A percentile compares a stretch with the other conserved stretches of the same genome.
phyloP scores from a whole-genome alignment of 2,329 filamentous ascomycete species.

The Paraphaeosphaeria sporulosa region DNA sequence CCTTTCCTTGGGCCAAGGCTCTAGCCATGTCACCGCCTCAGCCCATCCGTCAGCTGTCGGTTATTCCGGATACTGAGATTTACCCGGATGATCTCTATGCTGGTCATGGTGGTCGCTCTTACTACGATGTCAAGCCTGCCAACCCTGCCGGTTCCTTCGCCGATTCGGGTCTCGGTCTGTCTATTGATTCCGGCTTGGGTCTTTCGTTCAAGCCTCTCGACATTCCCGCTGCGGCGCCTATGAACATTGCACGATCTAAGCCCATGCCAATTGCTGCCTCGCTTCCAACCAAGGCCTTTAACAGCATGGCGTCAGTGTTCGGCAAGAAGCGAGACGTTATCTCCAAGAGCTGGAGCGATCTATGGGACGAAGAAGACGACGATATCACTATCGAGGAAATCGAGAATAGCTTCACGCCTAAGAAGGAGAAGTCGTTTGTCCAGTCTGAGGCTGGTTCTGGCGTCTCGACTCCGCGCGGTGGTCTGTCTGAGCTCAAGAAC shows the following conservation, averaged over 20 bases:
- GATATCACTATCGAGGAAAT: constrained; percentile 66
- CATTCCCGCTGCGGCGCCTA: constrained; percentile 58
- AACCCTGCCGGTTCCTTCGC: constrained; percentile 85
- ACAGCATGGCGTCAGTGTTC: constrained; percentile 80
- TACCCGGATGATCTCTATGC: constrained; percentile 88
- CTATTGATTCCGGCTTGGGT: constrained; percentile 82
- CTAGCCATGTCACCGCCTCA: constrained; percentile 78
- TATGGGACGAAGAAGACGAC: constrained; percentile 97
- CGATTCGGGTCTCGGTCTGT: constrained; percentile 81
- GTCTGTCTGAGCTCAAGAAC: constrained; percentile 63
- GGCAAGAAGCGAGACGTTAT: constrained; percentile 78
- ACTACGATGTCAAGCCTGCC: constrained; percentile 78
- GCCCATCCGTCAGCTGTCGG: constrained; percentile 81
- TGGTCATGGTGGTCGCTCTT: constrained; percentile 64
- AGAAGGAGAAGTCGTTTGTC: constrained; percentile 47
- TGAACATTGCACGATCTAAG: constrained; percentile 65
- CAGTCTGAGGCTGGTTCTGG: constrained; percentile 52
- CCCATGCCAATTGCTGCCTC: constrained; percentile 83
- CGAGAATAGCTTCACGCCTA: constrained; percentile 64
- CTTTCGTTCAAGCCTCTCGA: constrained; percentile 76
- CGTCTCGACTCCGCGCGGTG: constrained; percentile 59
- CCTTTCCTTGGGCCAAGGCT: constrained; percentile 95
- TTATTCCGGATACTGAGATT: constrained; percentile 79
- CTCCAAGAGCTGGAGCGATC: constrained; percentile 99
- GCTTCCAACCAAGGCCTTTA: constrained; percentile 70